Evolutionary conservation across 768 basidiomycete species (phyloP), one percentile per base, ranked within the genome.

Genomic region (Boletus rufocinnamomeus): DNA sequence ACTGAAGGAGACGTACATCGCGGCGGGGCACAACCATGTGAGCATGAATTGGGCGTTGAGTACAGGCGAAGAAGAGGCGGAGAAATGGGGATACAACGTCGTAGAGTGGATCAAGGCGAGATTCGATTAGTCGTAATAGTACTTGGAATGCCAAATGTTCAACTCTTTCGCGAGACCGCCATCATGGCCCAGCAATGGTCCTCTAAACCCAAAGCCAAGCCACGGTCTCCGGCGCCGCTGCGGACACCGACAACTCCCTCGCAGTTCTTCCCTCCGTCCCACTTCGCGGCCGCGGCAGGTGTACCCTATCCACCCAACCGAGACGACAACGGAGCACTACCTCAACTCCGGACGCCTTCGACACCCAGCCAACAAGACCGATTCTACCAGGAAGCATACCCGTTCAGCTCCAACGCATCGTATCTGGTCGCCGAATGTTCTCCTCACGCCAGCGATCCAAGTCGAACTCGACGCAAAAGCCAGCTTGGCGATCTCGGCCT

Each of bases 1-100:
- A 19, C 3, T 65, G 45, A 65, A 55, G 52, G 65, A 64, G 60
- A 73, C 72, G 45, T 63, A 82, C 19, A 64, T 82, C 27, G 80
- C 75, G 0, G 66, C 66, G 57, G 82, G 81, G 0, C 87, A 89
- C 60, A 88, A 88, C 67, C 87, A 88, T 62, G 73, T 88, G 55
- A 88, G 86, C 58, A 63, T 78, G 16, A 77, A 79, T 50, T 79
- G 75, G 74, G 78, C 77, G 16, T 64, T 86, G 56, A 68, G 75
- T 4, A 80, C 78, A 2, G 86, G 86, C 2, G 72, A 85, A 10
- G 83, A 80, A 17, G 69, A 82, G 62, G 87, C 83, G 19, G 87
- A 88, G 63, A 76, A 81, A 34, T 88, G 87, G 86, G 86, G 76
- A 1, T 73, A 80, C 55, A 78, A 83, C 19, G 78, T 81, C 37